phyloP scores from a whole-genome alignment of 106 monocot genomes.

The Amphibolis antarctica region DNA sequence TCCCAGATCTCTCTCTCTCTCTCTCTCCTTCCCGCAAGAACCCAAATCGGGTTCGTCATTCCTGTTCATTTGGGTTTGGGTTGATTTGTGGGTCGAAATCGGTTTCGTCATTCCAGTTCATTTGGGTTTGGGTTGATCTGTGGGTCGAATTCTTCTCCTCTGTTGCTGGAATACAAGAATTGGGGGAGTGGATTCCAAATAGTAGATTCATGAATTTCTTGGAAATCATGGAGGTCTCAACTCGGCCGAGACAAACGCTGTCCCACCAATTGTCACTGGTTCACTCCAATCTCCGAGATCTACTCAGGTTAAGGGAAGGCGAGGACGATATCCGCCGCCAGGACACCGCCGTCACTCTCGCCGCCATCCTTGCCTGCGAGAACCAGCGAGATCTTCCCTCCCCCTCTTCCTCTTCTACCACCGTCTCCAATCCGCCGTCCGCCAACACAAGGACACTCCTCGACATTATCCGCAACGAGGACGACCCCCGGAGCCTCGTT shows the following conservation, averaged over 20 bases:
- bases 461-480: conserved; percentile 17
- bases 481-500: not conserved
- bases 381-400: not conserved
- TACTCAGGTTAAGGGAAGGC: not conserved
- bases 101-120: too few species aligned
- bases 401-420: not conserved
- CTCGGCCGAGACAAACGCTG: conserved; percentile 1
- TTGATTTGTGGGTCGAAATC: too few species aligned
- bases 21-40: too few species aligned
- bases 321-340: not conserved
- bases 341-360: not conserved
- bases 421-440: not conserved
- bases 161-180: too few species aligned
- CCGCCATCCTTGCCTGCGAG: conserved; percentile 1
- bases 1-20: too few species aligned
- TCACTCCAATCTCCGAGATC: conserved; percentile 7
- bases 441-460: conserved; percentile 2
- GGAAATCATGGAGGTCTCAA: not conserved
- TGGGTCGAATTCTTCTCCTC: too few species aligned
- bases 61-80: too few species aligned
- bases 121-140: too few species aligned
- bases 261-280: not conserved
- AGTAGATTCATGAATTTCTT: too few species aligned
- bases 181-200: too few species aligned
- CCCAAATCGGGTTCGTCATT: too few species aligned